Conservation (phyloP, 192 early-diverging fungal species). For the Podila epicladia region DNA sequence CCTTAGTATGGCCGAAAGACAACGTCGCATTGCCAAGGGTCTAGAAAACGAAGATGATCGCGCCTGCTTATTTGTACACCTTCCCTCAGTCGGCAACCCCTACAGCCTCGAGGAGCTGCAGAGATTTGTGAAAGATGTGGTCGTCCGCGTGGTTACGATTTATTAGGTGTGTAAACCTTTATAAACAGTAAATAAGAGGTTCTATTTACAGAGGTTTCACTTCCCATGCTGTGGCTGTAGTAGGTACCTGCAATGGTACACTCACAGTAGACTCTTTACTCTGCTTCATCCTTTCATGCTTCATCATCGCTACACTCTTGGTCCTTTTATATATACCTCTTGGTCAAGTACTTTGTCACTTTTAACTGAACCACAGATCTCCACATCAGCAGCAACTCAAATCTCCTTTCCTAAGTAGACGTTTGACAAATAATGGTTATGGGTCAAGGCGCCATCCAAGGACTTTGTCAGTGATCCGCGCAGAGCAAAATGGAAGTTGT, state of each 20-base stretch:
- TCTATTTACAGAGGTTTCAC: too few relatives aligned
- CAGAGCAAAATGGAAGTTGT: constrained; percentile 41
- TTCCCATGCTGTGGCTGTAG: too few relatives aligned
- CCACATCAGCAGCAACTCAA: background rate
- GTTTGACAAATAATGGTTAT: constrained; percentile 16
- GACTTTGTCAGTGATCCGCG: background rate
- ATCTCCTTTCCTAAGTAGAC: constrained; percentile 13
- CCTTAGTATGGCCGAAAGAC: constrained; percentile 53
- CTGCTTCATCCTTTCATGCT: too few relatives aligned
- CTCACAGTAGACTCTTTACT: too few relatives aligned
- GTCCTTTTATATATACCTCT: too few relatives aligned
- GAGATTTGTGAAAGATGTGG: constrained; percentile 39
- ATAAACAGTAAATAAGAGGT: too few relatives aligned
- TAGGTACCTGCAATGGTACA: too few relatives aligned
- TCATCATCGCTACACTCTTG: too few relatives aligned
- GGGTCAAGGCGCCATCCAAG: constrained; percentile 7
- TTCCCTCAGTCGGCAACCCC: constrained; percentile 39
- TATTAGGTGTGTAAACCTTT: background rate
- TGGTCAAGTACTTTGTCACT: too few relatives aligned
- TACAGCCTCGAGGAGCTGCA: constrained; percentile 42
- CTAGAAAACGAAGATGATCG: constrained; percentile 34
- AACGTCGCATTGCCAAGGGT: constrained; percentile 13
- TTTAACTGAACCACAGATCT: too few relatives aligned
- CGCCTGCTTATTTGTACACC: constrained; percentile 42
- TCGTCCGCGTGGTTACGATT: constrained; percentile 19